These are phyloP conservation scores for Leucogyrophana mollusca DNA, from an alignment of 768 basidiomycete species.

Conservation along the genomic window DNA sequence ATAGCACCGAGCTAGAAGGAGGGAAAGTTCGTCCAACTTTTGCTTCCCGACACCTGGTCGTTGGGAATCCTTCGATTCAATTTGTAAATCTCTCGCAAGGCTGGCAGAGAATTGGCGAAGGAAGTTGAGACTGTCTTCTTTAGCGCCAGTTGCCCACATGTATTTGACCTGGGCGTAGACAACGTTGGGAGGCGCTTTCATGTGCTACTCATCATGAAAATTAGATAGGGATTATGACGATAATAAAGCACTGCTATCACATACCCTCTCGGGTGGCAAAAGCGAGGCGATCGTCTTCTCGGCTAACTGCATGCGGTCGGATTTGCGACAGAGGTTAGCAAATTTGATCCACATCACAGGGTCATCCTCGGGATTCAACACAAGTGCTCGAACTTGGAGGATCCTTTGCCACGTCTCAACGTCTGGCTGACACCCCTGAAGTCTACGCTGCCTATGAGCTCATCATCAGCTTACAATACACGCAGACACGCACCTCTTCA, in stretches of 20 bases:
- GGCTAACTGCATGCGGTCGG: slow-evolving; percentile 89
- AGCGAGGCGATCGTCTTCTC: slow-evolving; percentile 96
- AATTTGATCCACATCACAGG: slow-evolving; percentile 99
- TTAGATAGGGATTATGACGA: slow-evolving; percentile 29
- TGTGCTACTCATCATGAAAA: slow-evolving; percentile 47
- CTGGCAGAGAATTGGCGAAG: slow-evolving; percentile 80
- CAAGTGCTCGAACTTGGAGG: slow-evolving; percentile 91
- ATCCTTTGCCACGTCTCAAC: slow-evolving; percentile 99
- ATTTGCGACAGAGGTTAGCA: slow-evolving; percentile 94
- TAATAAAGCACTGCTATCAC: slow-evolving; percentile 12
- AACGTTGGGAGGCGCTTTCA: slow-evolving; percentile 89
- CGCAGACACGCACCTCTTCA: slow-evolving; percentile 68
- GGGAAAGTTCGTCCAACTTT: slow-evolving; percentile 69
- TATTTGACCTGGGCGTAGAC: slow-evolving; percentile 95
- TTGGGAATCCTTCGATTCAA: slow-evolving; percentile 51
- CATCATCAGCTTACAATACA: background rate
- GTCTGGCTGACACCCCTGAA: slow-evolving; percentile 96
- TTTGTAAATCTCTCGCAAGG: slow-evolving; percentile 71
- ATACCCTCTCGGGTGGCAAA: slow-evolving; percentile 68
- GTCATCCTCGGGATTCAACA: slow-evolving; percentile 90
- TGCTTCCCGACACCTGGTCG: slow-evolving; percentile 55
- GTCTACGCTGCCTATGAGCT: slow-evolving; percentile 36
- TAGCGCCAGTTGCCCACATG: slow-evolving; percentile 87
- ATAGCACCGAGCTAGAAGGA: slow-evolving; percentile 93
- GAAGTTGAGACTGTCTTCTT: slow-evolving; percentile 77